Evolutionary conservation across 2,329 filamentous ascomycete genomes (phyloP), one percentile per base, ranked within the genome.

Genomic region (Claviceps pazoutovae): DNA sequence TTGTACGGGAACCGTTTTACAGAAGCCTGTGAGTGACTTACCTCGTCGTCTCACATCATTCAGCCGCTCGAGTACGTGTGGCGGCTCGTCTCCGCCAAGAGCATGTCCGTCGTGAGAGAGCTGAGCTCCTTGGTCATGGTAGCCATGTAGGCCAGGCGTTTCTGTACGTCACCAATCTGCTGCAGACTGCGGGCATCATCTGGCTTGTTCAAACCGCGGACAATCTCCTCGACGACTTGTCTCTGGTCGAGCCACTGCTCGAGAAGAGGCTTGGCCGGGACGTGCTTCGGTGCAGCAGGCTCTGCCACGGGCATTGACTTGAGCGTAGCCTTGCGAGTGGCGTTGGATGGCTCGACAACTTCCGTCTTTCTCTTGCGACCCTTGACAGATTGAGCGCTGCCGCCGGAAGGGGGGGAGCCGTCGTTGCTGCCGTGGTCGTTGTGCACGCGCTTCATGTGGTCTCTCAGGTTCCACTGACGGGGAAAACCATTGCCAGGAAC

Each of bases 381-480:
- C 68, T 78, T 78, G 61, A 66, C 57, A 48, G 68, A 63, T 41
- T 66, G 59, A 36, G 58, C 59, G 38, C 53, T 55, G 44, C 59
- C 51, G 23, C 59, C 62, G 26, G 68, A 61, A 9, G 70, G 64
- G 8, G 72, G 69, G 37, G 75, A 73, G 23, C 65, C 69, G 44
- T 60, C 59, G 43, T 68, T 61, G 57, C 67, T 69, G 44, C 72
- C 71, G 55, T 74, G 73, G 62, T 80, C 78, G 58, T 82, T 82
- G 72, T 97, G 91, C 7, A 96, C 90, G 56, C 91, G 84, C 71
- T 88, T 88, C 90, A 96, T 96, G 75, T 97, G 91, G 71, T 97
- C 91, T 68, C 86, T 83, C 51, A 95, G 79, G 71, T 97, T 97
- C 88, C 93, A 97, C 61, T 90, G 84, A 61, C 91, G 84, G 39